Evolutionary conservation across 2,329 filamentous ascomycete genomes (phyloP), one percentile per base, ranked within the genome.

Genomic region (Calonectria pteridis): DNA sequence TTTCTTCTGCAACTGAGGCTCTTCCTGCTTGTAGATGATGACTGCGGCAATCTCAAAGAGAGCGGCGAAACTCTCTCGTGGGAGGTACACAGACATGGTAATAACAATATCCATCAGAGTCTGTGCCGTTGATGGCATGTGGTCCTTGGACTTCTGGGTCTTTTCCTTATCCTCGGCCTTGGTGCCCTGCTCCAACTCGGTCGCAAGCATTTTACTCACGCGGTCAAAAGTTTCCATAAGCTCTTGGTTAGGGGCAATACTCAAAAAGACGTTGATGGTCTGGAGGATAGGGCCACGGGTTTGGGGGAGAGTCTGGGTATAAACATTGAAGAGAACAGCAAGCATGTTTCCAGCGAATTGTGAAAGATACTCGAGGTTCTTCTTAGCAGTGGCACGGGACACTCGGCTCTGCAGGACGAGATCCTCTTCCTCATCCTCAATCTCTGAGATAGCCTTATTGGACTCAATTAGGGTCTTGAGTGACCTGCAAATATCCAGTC

Each of bases 301-400:
- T 81, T 98, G 95, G 3, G 97, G 96, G 31, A 99, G 89, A 0
- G 97, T 99, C 84, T 98, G 94, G 76, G 94, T 98, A 86, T 99
- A 99, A 55, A 99, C 96, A 82, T 99, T 99, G 89, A 99, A 98
- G n/a, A 99, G 88, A 0, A 98, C 96, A 9, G 97, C 96, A 51
- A 99, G 91, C 85, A 99, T 91, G 80, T 98, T 98, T 74, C 93
- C 93, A 1, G 96, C 90, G 81, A 97, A 96, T 1, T 88, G 87
- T 20, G 94, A 92, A 16, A 99, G 88, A 82, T 98, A 93, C n/a
- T 91, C 87, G 49, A 98, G 86, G 82, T 98, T 98, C 84, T 93
- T 93, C 83, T 92, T 87, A 0, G 97, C 96, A 49, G 92, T 89
- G 5, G 88, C 90, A 82, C 94, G 95, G 5, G 94, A 92, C 18